A percentile compares a stretch with the other conserved stretches of the same genome.
Evolutionary conservation across 2,329 filamentous ascomycete species (phyloP).

Genomic region (Ophiostoma pallidulum): DNA sequence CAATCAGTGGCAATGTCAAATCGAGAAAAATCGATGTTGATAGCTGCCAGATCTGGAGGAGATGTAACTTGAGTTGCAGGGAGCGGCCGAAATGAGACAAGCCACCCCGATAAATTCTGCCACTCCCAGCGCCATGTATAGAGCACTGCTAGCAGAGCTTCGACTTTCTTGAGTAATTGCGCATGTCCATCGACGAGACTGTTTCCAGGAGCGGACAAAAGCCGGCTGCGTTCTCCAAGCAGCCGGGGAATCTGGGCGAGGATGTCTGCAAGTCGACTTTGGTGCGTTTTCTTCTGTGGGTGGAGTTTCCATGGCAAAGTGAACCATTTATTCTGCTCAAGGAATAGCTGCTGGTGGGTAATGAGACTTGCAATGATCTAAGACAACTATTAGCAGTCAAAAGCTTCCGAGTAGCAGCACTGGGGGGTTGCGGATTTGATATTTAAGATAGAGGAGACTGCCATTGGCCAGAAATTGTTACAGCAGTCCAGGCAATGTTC

Average conservation of each 20-base stretch:
- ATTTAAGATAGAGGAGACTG: no score
- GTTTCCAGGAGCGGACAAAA: no score
- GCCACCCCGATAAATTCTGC: not conserved
- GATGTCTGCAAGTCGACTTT: constrained; percentile 1
- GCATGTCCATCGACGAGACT: no score
- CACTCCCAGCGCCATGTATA: constrained; percentile 3
- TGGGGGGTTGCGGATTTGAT: no score
- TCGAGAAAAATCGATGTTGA: not conserved
- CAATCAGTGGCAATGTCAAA: not conserved
- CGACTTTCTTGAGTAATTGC: not conserved
- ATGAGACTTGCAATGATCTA: not conserved
- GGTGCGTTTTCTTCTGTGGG: not conserved
- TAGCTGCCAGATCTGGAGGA: no score
- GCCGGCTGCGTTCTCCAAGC: not conserved
- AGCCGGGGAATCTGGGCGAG: not conserved
- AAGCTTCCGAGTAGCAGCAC: no score
- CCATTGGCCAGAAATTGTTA: no score
- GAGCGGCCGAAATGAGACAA: not conserved
- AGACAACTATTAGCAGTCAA: no score
- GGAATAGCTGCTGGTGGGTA: not conserved
- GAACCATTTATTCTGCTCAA: not conserved
- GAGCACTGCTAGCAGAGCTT: not conserved
- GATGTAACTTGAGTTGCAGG: no score
- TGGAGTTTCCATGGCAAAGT: not conserved
- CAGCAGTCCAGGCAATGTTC: no score